Percentiles rank a stretch among this genome's conserved stretches.
phyloP scores from a whole-genome alignment of 2,329 filamentous ascomycete genomes.

The Allantophomopsis cytisporea region DNA sequence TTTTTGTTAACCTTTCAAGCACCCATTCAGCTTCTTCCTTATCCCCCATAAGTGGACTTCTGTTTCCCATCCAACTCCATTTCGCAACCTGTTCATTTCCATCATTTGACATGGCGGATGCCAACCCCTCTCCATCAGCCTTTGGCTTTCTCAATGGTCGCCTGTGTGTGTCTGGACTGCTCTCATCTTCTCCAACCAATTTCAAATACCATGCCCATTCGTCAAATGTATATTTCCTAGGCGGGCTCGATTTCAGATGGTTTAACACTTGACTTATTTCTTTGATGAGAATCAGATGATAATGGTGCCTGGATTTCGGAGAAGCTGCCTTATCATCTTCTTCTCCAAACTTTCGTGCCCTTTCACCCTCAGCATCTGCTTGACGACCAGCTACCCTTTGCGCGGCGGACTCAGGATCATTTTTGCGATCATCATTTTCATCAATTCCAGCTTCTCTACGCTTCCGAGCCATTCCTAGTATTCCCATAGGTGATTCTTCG shows the following conservation, averaged over 20 bases:
- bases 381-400: conserved; percentile 4
- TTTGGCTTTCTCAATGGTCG: conserved; percentile 12
- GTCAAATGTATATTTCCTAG: conserved; percentile 61
- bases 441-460: conserved; percentile 13
- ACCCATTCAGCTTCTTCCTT: conserved; percentile 63
- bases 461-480: conserved; percentile 20
- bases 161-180: conserved; percentile 33
- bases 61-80: conserved; percentile 64
- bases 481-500: conserved; percentile 25
- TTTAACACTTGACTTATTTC: conserved; percentile 55
- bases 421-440: conserved; percentile 10
- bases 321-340: conserved; percentile 13
- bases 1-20: conserved; percentile 45
- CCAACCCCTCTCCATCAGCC: conserved; percentile 4
- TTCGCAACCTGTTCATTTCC: conserved; percentile 21
- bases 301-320: conserved; percentile 22
- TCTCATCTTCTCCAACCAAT: conserved; percentile 57
- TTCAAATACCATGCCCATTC: conserved; percentile 80
- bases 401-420: conserved; percentile 10
- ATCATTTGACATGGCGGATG: conserved; percentile 4
- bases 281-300: conserved; percentile 53
- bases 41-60: conserved; percentile 56
- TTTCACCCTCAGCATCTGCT: conserved; percentile 4
- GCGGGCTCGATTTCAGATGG: conserved; percentile 42
- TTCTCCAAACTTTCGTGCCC: conserved; percentile 5